Percentiles rank a stretch among this genome's conserved stretches.
phyloP scores from a whole-genome alignment of 2,329 filamentous ascomycete genomes.

The Raffaelea albimanens region DNA sequence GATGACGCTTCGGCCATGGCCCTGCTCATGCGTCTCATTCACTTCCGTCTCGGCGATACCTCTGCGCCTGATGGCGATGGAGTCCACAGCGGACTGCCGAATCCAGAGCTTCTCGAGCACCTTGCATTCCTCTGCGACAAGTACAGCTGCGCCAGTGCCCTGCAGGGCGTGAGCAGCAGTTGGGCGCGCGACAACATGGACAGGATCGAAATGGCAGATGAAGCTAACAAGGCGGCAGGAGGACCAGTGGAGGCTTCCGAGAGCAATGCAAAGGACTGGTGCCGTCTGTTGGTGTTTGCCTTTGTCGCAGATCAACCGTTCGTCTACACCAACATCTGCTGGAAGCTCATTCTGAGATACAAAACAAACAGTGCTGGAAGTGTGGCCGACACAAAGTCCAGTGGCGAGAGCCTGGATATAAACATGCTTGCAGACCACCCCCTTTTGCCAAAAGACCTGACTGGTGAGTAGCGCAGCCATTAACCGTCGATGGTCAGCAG shows the following conservation, averaged over 20 bases:
- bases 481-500: too few species aligned
- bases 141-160: slow-evolving; percentile 9
- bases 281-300: slow-evolving; percentile 12
- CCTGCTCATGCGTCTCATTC: slow-evolving; percentile 10
- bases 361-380: too few species aligned
- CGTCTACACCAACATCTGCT: slow-evolving; percentile 10
- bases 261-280: not conserved
- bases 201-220: not conserved
- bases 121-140: slow-evolving; percentile 12
- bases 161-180: slow-evolving; percentile 5
- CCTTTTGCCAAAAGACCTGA: not conserved
- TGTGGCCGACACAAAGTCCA: too few species aligned
- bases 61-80: slow-evolving; percentile 1
- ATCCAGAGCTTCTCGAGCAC: slow-evolving; percentile 4
- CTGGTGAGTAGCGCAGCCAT: not conserved
- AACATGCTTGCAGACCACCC: not conserved
- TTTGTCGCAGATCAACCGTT: slow-evolving; percentile 11
- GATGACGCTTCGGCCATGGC: slow-evolving; percentile 9
- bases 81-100: slow-evolving; percentile 3
- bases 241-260: too few species aligned
- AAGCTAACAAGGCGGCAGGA: too few species aligned
- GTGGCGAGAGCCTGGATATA: not conserved
- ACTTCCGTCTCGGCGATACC: slow-evolving; percentile 8
- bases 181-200: slow-evolving; percentile 5
- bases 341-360: slow-evolving; percentile 8